Evolutionary conservation across 441 rosid genomes (phyloP), one percentile per base, ranked within the genome.

Genomic region (Melastoma candidum): DNA sequence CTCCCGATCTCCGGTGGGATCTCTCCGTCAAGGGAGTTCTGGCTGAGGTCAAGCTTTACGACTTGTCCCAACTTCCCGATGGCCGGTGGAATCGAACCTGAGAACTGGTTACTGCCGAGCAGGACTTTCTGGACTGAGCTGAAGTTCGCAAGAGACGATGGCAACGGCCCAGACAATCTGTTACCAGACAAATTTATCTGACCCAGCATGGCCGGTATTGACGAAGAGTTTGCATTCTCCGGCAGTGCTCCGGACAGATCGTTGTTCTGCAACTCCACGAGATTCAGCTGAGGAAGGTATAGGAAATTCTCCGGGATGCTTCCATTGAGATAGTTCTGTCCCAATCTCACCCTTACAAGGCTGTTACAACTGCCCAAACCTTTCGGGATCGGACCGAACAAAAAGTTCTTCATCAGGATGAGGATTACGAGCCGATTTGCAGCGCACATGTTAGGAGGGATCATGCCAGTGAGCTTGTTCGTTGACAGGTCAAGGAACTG

Each of bases 401-500:
- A 70, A 63, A 72, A 77, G 58, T 77, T 77, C n/a, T 72, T 70
- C 56, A 74, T 51, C 26, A 74, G 68, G 45, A 77, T 68, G 11
- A 77, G 36, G 12, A 50, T 63, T 48, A 43, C 61, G 2, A 77
- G 66, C 56, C 58, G 66, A 50, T 72, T 68, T 3, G 75, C 69
- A n/a, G 54, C 46, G 47, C 79, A 74, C 56, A 77, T 49, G 41
- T 56, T 58, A 9, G 46, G 61, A 47, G 79, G 79, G 49, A 77
- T 66, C 17, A 53, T 71, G 39, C 82, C 82, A 2, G 82, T 77
- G 54, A 77, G 75, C 69, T 77, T 77, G 65, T 74, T 74, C 66
- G 82, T 71, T 22, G 82, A 77, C 54, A 77, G 63, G 56, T 77
- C 82, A 11, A 77, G 68, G 47, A 49, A 47, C 26, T 74, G 70